Evolutionary conservation across 176 grass and related monocot genomes (phyloP).

Genomic region (Raddia guianensis): DNA sequence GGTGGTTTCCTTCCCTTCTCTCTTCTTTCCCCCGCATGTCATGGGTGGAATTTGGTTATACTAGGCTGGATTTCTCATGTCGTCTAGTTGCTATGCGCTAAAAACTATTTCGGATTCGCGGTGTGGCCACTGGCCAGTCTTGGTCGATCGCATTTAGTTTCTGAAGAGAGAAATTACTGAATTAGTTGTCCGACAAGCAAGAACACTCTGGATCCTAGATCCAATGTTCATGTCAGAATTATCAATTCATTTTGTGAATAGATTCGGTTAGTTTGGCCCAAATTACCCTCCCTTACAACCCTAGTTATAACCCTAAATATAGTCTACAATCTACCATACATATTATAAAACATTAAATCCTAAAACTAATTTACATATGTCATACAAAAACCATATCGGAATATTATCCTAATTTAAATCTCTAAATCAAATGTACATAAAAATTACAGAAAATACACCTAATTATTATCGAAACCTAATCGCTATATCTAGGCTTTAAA

Average conservation of each 20-base stretch:
- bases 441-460: too few species aligned
- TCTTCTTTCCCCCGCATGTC: background rate
- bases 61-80: background rate
- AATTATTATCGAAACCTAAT: too few species aligned
- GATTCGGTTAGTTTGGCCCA: background rate
- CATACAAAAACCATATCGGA: too few species aligned
- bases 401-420: too few species aligned
- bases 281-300: background rate
- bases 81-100: background rate
- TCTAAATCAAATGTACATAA: too few species aligned
- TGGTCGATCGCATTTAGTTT: slow-evolving; percentile 4
- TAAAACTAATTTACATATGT: too few species aligned
- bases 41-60: background rate
- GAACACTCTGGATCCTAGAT: background rate
- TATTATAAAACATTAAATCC: too few species aligned
- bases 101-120: background rate
- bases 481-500: too few species aligned
- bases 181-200: background rate
- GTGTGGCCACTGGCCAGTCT: background rate
- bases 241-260: background rate
- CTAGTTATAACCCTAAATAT: too few species aligned
- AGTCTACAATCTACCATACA: too few species aligned
- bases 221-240: background rate
- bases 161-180: background rate
- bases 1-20: background rate